Evolutionary conservation across 1,284 basidiomycete species (phyloP), one percentile per base, ranked within the genome.

Genomic region (Stygiomarasmius scandens): DNA sequence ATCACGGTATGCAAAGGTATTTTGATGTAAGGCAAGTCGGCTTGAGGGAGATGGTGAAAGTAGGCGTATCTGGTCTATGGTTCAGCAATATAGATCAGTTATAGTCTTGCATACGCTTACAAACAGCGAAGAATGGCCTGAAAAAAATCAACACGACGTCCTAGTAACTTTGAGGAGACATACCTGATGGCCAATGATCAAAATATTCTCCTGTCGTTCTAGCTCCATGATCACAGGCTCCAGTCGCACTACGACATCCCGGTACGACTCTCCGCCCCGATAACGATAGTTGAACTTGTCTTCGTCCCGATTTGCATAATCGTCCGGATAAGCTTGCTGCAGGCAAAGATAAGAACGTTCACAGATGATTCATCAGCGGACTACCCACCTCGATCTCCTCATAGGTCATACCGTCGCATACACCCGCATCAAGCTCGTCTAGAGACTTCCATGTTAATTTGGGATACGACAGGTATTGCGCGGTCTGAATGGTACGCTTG

Each of bases 271-370:
- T 54, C 97, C 96, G 72, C 89, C 92, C 69, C 93, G 82, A 74
- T 98, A 98, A 23, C 97, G 87, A 72, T 99, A 99, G 76, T 99
- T 99, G 77, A 98, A 99, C 75, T 99, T 99, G 79, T 99, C 97
- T 55, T 99, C 95, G 69, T 99, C 97, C 24, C 97, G 87, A 68
- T 94, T 95, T n/a, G 95, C 96, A 70, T 96, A 98, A 73, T 99
- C 97, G 64, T 99, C 97, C 0, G 97, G 97, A 70, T 98, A 99
- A 52, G 88, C 88, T 79, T 89, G 85, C 91, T 96, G 69, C 52
- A 50, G 38, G 8, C 24, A 2, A 24, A 23, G 44, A 20, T 23
- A 51, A 48, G 19, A 34, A 43, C 3, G 16, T 24, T 5, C 1
- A 10, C 11, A 54, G 10, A 36, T 54, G 22, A 45, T 49, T 41